Evolutionary conservation across 2,329 filamentous ascomycete species (phyloP), one percentile per base, ranked within the genome.

Genomic region (Talaromyces sp.): DNA sequence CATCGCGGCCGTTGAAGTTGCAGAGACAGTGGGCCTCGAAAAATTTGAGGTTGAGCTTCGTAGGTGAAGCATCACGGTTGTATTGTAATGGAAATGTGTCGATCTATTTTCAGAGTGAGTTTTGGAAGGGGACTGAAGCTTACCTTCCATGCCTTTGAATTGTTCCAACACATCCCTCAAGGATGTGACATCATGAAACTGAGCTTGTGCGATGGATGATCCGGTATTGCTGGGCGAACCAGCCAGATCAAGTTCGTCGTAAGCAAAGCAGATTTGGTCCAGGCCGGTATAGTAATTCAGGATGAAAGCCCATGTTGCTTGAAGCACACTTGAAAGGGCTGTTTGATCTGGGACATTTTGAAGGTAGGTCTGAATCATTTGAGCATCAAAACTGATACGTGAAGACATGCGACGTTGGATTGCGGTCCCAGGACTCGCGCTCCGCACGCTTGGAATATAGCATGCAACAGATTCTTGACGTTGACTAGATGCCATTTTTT

Each of bases 231-330:
- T 61, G 6, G 65, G 60, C 61, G 68, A 66, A 56, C 62, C 66
- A 28, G 44, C 61, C 27, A 63, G 22, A 39, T 68, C 69, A 54
- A 71, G 64, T 59, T 73, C 67, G 62, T 76, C 70, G 58, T 74
- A 76, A 27, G 78, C 81, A 68, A 82, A 83, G 27, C 78, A 72
- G 8, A 82, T 76, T 64, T 82, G 78, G 55, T 80, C 74, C 17
- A 75, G 75, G 1, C 73, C 76, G n/a, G 78, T 77, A 64, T 81
- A 81, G 53, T 73, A 75, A 44, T 77, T 72, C 7, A 82, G 66
- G 2, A 81, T 69, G 47, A 82, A 63, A 1, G 74, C 78, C 80
- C 80, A 82, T 9, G 78, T 76, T 11, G 78, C 74, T 32, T 76
- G 73, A 56, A 82, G 61, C 28, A 72, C 30, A 11, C 54, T 28